Conservation (phyloP, 2,329 filamentous ascomycete species). For the Didymella pomorum region DNA sequence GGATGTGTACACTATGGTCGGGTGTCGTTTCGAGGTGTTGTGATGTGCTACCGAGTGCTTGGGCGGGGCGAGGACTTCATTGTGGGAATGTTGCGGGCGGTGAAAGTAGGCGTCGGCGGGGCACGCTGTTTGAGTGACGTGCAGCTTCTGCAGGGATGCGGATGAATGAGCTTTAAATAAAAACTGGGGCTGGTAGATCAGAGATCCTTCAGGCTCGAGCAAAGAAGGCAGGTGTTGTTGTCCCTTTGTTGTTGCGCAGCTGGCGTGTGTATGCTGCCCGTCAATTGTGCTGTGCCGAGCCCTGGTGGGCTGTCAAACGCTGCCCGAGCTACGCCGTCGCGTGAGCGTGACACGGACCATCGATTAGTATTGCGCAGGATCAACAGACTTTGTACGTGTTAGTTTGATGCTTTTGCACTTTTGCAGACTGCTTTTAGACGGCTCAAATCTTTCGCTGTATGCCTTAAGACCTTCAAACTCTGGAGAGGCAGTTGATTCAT, state of each 20-base stretch:
- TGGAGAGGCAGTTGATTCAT: no score
- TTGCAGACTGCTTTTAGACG: no score
- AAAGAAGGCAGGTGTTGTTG: slow-evolving; percentile 5
- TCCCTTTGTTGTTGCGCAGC: slow-evolving; percentile 15
- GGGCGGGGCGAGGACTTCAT: slow-evolving; percentile 44
- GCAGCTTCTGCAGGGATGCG: slow-evolving; percentile 29
- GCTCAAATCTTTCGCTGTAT: no score
- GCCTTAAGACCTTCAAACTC: no score
- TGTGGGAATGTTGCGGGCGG: slow-evolving; percentile 46
- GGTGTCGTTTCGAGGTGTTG: slow-evolving; percentile 21
- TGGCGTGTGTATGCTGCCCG: slow-evolving; percentile 11
- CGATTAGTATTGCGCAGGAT: neutral
- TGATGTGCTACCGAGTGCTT: slow-evolving; percentile 48
- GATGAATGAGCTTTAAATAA: slow-evolving; percentile 12
- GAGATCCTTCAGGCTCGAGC: slow-evolving; percentile 4
- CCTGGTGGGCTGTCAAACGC: slow-evolving; percentile 18
- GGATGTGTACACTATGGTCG: slow-evolving; percentile 31
- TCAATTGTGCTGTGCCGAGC: slow-evolving; percentile 17
- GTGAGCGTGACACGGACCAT: slow-evolving; percentile 27
- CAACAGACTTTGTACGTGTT: neutral
- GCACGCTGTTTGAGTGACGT: slow-evolving; percentile 36
- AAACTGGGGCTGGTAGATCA: slow-evolving; percentile 11
- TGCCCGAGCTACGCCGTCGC: slow-evolving; percentile 17
- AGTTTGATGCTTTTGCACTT: neutral
- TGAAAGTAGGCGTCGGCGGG: slow-evolving; percentile 44